Evolutionary conservation across 2,329 filamentous ascomycete species (phyloP).

Genomic region (Ambrosiella xylebori): DNA sequence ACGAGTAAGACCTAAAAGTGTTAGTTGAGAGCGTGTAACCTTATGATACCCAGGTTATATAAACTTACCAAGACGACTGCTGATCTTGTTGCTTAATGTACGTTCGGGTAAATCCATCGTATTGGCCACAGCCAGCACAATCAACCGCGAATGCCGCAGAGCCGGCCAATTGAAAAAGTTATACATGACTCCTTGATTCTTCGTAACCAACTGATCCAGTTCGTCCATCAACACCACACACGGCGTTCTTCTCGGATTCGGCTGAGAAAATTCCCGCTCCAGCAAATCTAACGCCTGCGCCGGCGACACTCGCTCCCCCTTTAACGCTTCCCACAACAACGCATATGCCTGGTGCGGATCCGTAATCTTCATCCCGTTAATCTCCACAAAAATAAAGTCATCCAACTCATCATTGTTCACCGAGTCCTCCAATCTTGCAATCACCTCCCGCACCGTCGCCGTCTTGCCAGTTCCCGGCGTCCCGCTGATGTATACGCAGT

Average conservation of each 20-base stretch:
- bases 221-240: slow-evolving; percentile 98
- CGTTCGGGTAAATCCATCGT: slow-evolving; percentile 97
- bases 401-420: slow-evolving; percentile 83
- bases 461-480: slow-evolving; percentile 96
- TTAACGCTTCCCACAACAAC: slow-evolving; percentile 86
- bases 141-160: slow-evolving; percentile 74
- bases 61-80: slow-evolving; percentile 53
- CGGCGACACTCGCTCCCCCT: slow-evolving; percentile 81
- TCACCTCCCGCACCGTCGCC: slow-evolving; percentile 88
- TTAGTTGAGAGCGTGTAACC: neutral
- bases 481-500: slow-evolving; percentile 98
- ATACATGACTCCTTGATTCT: slow-evolving; percentile 99
- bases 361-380: slow-evolving; percentile 99
- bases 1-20: slow-evolving; percentile 49
- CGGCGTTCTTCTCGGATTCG: slow-evolving; percentile 75
- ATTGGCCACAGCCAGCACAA: slow-evolving; percentile 93
- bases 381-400: slow-evolving; percentile 97
- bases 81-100: slow-evolving; percentile 96
- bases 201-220: slow-evolving; percentile 90
- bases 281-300: slow-evolving; percentile 80
- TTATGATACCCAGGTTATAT: neutral
- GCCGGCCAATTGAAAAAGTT: slow-evolving; percentile 99
- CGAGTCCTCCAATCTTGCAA: slow-evolving; percentile 72
- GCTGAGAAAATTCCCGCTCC: slow-evolving; percentile 81
- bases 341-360: slow-evolving; percentile 95